phyloP scores from a whole-genome alignment of 2,329 filamentous ascomycete species.

The Colletotrichum sp. region DNA sequence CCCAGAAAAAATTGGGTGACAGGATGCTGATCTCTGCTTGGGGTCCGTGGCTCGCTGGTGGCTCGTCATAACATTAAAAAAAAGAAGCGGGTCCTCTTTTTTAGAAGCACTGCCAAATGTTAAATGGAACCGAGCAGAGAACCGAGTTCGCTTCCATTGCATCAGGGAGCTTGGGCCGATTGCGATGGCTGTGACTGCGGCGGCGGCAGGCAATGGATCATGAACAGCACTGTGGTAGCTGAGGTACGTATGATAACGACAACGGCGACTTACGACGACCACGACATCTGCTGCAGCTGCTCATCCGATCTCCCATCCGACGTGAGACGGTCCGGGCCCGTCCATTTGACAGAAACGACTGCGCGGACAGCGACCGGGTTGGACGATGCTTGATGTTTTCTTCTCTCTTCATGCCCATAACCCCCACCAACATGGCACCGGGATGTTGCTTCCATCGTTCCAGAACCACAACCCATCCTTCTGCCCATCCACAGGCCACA shows the following conservation, averaged over 20 bases:
- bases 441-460: background rate
- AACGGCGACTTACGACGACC: background rate
- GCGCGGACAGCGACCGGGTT: background rate
- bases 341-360: background rate
- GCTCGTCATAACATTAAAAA: slow-evolving; percentile 4
- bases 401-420: background rate
- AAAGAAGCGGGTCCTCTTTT: background rate
- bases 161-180: background rate
- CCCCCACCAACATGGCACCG: background rate
- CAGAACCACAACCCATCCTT: background rate
- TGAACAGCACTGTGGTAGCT: background rate
- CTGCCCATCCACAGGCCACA: background rate
- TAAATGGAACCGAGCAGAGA: background rate
- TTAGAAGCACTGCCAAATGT: background rate
- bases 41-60: background rate
- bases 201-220: background rate
- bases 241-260: background rate
- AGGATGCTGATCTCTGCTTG: slow-evolving; percentile 3
- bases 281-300: background rate
- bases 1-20: slow-evolving; percentile 11
- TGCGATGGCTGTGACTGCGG: background rate
- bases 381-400: background rate
- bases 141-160: background rate
- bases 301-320: background rate
- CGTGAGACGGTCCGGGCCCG: background rate